These are phyloP conservation scores for Alternaria metachromatica DNA, from an alignment of 2,329 filamentous ascomycete species.

Conservation along the genomic window DNA sequence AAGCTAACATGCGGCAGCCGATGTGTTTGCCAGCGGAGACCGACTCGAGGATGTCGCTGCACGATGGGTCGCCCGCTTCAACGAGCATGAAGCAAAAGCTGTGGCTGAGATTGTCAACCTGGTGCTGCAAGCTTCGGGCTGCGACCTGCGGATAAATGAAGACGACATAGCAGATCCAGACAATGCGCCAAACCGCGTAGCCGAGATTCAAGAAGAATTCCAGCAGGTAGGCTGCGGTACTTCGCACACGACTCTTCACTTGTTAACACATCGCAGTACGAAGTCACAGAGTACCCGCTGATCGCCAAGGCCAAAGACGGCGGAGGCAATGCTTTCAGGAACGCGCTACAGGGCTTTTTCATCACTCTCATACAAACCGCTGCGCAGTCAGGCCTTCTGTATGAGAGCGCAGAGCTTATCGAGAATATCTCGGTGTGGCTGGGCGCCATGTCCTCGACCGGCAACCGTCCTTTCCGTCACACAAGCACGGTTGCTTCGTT, in stretches of 20 bases:
- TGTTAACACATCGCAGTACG: conserved; percentile 58
- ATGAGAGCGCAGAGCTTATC: conserved; percentile 76
- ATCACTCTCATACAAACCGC: conserved; percentile 75
- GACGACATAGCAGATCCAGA: conserved; percentile 91
- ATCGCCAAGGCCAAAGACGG: conserved; percentile 82
- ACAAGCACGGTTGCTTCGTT: conserved; percentile 88
- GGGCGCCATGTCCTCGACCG: conserved; percentile 86
- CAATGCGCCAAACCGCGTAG: conserved; percentile 77
- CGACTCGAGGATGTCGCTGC: conserved; percentile 63
- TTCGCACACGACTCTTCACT: background rate
- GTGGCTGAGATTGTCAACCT: conserved; percentile 68
- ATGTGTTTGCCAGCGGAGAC: conserved; percentile 65
- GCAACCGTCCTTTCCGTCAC: conserved; percentile 88
- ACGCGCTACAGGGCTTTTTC: conserved; percentile 80
- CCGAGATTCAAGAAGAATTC: conserved; percentile 87
- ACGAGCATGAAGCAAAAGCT: conserved; percentile 61
- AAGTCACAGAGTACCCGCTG: conserved; percentile 89
- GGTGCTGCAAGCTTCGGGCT: conserved; percentile 74
- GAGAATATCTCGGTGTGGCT: conserved; percentile 93
- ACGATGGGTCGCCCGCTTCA: conserved; percentile 64
- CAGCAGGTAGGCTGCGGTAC: conserved; percentile 67
- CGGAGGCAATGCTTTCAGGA: conserved; percentile 77
- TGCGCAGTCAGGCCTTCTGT: conserved; percentile 81
- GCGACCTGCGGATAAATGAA: conserved; percentile 76
- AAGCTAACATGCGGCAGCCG: conserved; percentile 53